Evolutionary conservation across 2,329 filamentous ascomycete species (phyloP).

Genomic region (Fusarium sp.): DNA sequence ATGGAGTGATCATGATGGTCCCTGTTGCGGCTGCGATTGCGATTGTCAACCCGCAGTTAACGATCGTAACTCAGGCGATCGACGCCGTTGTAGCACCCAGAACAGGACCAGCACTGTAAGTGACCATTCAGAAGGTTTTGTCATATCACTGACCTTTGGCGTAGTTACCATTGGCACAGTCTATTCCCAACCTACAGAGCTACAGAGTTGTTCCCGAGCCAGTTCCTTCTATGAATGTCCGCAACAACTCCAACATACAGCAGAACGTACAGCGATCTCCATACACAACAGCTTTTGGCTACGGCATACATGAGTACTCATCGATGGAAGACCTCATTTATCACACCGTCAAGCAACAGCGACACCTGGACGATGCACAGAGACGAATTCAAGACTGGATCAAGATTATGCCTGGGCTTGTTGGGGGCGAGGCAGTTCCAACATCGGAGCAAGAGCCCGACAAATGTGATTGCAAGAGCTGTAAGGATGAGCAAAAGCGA

Average conservation of each 20-base stretch:
- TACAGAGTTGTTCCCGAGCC: neutral
- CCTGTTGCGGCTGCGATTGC: constrained; percentile 26
- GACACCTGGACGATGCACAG: constrained; percentile 24
- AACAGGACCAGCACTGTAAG: constrained; percentile 13
- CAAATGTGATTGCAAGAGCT: neutral
- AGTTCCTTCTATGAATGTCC: neutral
- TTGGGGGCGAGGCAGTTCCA: neutral
- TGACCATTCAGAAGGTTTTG: neutral
- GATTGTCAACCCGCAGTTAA: neutral
- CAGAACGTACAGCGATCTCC: neutral
- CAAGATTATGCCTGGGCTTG: constrained; percentile 23
- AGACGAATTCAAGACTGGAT: constrained; percentile 32
- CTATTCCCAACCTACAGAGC: neutral
- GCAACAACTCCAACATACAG: neutral
- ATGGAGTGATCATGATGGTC: constrained; percentile 5
- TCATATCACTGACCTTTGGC: neutral
- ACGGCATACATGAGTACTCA: neutral
- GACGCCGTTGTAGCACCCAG: neutral
- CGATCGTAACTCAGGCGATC: neutral
- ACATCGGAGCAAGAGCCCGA: neutral
- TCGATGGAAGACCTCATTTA: constrained; percentile 26
- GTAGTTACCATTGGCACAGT: constrained; percentile 1
- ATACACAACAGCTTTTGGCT: neutral
- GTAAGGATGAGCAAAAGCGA: neutral
- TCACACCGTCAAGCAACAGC: constrained; percentile 14